Evolutionary conservation across 2,329 filamentous ascomycete species (phyloP).

Genomic region (Ophiostoma ips): DNA sequence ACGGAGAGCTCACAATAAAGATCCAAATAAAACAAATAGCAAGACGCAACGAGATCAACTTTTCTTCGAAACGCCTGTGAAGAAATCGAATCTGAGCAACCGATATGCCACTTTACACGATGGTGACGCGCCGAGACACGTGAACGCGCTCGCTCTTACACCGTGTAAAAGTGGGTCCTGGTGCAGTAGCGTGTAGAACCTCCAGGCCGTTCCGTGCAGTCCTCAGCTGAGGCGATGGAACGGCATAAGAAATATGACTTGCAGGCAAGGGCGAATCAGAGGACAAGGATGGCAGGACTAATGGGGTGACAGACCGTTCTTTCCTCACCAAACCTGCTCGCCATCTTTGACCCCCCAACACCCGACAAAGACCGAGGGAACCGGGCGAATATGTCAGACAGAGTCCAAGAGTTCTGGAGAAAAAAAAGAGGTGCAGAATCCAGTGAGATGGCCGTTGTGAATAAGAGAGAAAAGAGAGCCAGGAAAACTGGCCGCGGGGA

Average conservation of each 20-base stretch:
- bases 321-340: conserved; percentile 2
- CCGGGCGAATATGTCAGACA: neutral
- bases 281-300: neutral
- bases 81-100: neutral
- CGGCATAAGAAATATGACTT: too few relatives aligned
- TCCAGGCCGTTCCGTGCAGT: neutral
- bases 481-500: conserved; percentile 6
- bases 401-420: neutral
- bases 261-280: neutral
- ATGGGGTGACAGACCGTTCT: neutral
- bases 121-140: conserved; percentile 14
- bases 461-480: neutral
- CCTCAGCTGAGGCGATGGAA: neutral
- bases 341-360: neutral
- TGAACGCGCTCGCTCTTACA: conserved; percentile 12
- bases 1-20: too few relatives aligned
- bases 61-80: too few relatives aligned
- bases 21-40: too few relatives aligned
- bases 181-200: neutral
- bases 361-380: conserved; percentile 2
- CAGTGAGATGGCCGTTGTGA: neutral
- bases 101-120: neutral
- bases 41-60: neutral
- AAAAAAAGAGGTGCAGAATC: neutral
- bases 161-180: neutral